Percentiles rank a stretch among this genome's conserved stretches.
These are phyloP conservation scores for Cryphonectria nitschkei DNA, from an alignment of 2,329 filamentous ascomycete species.

Conservation along the genomic window DNA sequence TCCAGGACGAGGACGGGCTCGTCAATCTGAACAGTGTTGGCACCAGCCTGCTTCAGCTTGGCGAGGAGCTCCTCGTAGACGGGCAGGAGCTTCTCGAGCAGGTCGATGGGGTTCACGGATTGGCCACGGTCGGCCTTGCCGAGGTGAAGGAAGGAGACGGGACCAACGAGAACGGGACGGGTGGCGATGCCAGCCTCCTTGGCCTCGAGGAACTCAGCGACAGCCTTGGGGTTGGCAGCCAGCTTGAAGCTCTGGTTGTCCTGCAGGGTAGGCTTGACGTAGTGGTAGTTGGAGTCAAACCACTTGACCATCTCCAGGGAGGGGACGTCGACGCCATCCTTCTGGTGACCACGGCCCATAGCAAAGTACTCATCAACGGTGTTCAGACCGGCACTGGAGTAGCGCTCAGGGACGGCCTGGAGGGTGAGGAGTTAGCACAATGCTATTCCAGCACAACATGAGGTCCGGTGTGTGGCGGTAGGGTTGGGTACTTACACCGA, in stretches of 20 bases:
- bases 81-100: conserved; percentile 90
- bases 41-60: conserved; percentile 94
- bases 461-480: neutral
- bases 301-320: conserved; percentile 99
- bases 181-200: conserved; percentile 95
- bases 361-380: conserved; percentile 97
- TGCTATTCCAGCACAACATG: too few species aligned
- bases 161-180: conserved; percentile 91
- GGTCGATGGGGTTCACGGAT: conserved; percentile 88
- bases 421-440: conserved; percentile 27
- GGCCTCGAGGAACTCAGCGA: conserved; percentile 92
- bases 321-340: conserved; percentile 89
- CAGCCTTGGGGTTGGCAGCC: conserved; percentile 84
- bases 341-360: conserved; percentile 99
- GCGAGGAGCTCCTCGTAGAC: conserved; percentile 91
- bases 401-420: conserved; percentile 88
- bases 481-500: conserved; percentile 68
- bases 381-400: conserved; percentile 87
- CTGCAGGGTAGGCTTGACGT: conserved; percentile 98
- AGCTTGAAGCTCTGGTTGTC: conserved; percentile 97
- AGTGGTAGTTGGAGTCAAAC: conserved; percentile 99
- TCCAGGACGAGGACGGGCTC: conserved; percentile 97
- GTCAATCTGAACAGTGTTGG: conserved; percentile 96
- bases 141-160: conserved; percentile 95
- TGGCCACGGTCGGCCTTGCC: conserved; percentile 98